phyloP scores from a whole-genome alignment of 192 early-diverging fungal species.

The Linnemannia zychae region DNA sequence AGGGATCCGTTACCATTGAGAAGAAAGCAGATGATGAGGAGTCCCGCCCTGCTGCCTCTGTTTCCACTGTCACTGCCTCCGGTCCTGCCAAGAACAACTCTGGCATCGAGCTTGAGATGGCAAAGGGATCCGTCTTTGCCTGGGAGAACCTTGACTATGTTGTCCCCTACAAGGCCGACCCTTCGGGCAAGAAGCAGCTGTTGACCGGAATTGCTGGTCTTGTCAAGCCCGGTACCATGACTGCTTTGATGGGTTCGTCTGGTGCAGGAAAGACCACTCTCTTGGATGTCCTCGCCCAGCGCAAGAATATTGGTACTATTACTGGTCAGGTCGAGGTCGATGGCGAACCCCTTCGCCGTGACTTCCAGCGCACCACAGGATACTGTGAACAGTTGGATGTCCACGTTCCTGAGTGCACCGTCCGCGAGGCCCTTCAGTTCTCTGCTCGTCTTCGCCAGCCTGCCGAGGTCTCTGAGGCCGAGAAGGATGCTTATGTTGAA shows the following conservation, averaged over 20 bases:
- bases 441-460: constrained; percentile 84
- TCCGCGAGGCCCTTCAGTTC: constrained; percentile 82
- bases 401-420: constrained; percentile 82
- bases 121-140: constrained; percentile 66
- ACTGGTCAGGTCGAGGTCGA: constrained; percentile 83
- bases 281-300: constrained; percentile 79
- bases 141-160: constrained; percentile 81
- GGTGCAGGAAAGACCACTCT: constrained; percentile 86
- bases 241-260: constrained; percentile 85
- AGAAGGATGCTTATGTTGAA: constrained; percentile 83
- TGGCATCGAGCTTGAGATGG: constrained; percentile 54
- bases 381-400: constrained; percentile 92
- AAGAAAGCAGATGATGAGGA: constrained; percentile 53
- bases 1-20: constrained; percentile 40
- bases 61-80: constrained; percentile 47
- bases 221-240: constrained; percentile 83
- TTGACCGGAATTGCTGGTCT: constrained; percentile 75
- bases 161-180: constrained; percentile 72
- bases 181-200: constrained; percentile 71
- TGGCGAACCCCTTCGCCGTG: constrained; percentile 64
- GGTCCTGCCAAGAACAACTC: constrained; percentile 37
- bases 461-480: constrained; percentile 71
- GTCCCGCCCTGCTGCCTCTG: constrained; percentile 53
- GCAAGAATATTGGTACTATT: constrained; percentile 80
- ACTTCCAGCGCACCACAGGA: constrained; percentile 79